Conservation (phyloP, 306 rosid genomes). For the Boehmeria nivea region DNA sequence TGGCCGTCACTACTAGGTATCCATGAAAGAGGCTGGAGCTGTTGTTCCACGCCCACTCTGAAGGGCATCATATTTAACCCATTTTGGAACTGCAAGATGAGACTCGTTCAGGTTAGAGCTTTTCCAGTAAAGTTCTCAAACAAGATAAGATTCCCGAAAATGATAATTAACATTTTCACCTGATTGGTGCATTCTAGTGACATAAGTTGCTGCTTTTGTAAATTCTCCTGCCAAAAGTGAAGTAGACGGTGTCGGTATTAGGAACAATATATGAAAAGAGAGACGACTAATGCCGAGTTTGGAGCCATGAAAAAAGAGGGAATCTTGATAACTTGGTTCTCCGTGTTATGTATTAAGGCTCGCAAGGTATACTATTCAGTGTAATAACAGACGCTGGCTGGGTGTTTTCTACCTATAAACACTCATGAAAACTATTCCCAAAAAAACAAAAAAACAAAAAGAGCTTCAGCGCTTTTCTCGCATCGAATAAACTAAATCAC, state of each 20-base stretch:
- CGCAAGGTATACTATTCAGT: no score
- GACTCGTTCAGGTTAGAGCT: conserved; percentile 6
- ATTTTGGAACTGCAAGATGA: conserved; percentile 63
- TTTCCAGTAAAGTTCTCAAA: background rate
- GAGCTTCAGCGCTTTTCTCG: no score
- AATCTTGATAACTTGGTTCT: no score
- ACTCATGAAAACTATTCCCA: no score
- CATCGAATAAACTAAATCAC: no score
- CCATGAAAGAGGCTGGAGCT: conserved; percentile 70
- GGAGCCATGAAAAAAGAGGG: background rate
- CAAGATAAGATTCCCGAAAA: background rate
- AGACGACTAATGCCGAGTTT: background rate
- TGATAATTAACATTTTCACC: conserved; percentile 40
- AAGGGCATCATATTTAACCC: conserved; percentile 59
- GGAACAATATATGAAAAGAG: background rate
- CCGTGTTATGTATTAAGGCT: no score
- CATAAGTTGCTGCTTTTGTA: conserved; percentile 69
- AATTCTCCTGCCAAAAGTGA: conserved; percentile 45
- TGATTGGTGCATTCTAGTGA: conserved; percentile 68
- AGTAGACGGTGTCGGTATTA: background rate
- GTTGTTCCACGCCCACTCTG: conserved; percentile 61
- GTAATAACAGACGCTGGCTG: no score
- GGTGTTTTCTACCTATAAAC: no score
- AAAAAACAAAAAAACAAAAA: no score
- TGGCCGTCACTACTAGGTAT: conserved; percentile 42